These are phyloP conservation scores for Wolfiporia cocos DNA, from an alignment of 1,284 basidiomycete species.

Conservation along the genomic window DNA sequence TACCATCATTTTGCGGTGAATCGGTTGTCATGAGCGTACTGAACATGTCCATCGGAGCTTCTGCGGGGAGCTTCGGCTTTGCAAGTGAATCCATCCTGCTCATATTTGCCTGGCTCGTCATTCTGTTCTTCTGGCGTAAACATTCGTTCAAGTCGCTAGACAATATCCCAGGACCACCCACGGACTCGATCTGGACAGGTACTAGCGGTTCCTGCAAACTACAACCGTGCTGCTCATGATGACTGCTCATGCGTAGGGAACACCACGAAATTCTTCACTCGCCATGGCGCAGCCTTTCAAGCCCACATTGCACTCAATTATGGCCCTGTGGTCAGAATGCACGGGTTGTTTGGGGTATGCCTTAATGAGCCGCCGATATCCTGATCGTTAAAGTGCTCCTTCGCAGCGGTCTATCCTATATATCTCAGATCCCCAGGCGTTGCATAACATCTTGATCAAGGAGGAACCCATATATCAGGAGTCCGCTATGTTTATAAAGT, in stretches of 20 bases:
- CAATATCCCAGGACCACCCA: background rate
- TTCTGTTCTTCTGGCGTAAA: no score
- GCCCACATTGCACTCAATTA: background rate
- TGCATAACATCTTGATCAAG: conserved; percentile 15
- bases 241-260: conserved; percentile 6
- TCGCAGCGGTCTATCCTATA: conserved; percentile 12
- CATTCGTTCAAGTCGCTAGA: no score
- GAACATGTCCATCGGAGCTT: no score
- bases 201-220: background rate
- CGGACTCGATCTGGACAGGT: background rate
- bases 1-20: no score
- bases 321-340: conserved; percentile 7
- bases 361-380: background rate
- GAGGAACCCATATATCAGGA: conserved; percentile 13
- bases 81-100: no score
- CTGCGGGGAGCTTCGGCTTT: no score
- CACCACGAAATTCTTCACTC: conserved; percentile 12
- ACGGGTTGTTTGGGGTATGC: conserved; percentile 10
- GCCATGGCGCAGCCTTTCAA: conserved; percentile 9
- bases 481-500: conserved; percentile 11
- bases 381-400: background rate
- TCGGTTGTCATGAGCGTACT: no score
- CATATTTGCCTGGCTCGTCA: no score
- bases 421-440: conserved; percentile 12
- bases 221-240: background rate